Percentiles rank a stretch among this genome's conserved stretches.
These are phyloP conservation scores for Neonectria ditissima DNA, from an alignment of 2,329 filamentous ascomycete genomes.

Conservation along the genomic window DNA sequence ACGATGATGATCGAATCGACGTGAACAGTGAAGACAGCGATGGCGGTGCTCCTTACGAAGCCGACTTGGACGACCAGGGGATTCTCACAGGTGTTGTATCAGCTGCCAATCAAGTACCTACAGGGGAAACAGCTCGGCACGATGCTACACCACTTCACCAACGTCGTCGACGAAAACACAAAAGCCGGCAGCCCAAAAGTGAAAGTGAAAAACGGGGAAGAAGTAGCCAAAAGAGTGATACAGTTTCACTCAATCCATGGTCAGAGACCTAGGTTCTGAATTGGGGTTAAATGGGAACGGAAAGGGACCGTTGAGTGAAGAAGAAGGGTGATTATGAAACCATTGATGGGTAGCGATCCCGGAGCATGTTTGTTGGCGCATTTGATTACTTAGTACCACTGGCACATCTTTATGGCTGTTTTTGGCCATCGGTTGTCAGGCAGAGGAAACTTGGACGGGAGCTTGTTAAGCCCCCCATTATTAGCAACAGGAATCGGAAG, in stretches of 20 bases:
- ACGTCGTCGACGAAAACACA: not conserved
- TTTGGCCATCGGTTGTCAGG: no score
- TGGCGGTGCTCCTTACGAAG: not conserved
- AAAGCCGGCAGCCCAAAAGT: not conserved
- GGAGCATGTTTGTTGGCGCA: no score
- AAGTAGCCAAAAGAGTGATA: not conserved
- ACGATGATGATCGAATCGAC: not conserved
- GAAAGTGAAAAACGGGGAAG: not conserved
- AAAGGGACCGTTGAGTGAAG: not conserved
- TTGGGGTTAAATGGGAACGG: not conserved
- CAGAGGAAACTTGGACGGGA: no score
- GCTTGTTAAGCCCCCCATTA: no score
- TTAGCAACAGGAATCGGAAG: no score
- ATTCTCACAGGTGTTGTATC: not conserved
- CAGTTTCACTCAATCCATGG: conserved; percentile 1
- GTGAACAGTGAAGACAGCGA: conserved; percentile 9
- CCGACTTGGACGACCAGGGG: not conserved
- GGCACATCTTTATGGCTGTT: no score
- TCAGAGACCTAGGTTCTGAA: not conserved
- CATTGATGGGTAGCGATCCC: no score
- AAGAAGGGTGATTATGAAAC: no score
- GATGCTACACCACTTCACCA: conserved; percentile 5
- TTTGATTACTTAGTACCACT: no score
- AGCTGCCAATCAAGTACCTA: not conserved
- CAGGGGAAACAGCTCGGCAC: not conserved